Evolutionary conservation across 2,329 filamentous ascomycete species (phyloP), one percentile per base, ranked within the genome.

Genomic region (Aspergillus awamori): DNA sequence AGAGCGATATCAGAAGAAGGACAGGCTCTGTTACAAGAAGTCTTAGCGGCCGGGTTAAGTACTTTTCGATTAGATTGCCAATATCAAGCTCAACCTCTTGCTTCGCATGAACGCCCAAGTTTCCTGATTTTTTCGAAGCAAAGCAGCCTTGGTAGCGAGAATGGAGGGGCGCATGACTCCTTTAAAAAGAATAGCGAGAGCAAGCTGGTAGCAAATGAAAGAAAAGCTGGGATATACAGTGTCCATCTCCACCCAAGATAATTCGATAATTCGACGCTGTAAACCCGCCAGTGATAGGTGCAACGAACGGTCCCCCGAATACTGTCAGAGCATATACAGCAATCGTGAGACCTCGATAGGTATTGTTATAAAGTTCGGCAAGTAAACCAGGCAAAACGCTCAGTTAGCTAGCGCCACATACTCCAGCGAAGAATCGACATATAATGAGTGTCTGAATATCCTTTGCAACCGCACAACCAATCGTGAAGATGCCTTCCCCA

Each of bases 1-100:
- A 79, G 66, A 62, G 80, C 70, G 63, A 62, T 63, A 68, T 67
- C 57, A 55, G 64, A 15, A 65, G 47, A 33, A 65, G 59, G 66
- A 81, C 80, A 0, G 80, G 79, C 58, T 82, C 78, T 2, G 75
- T 77, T 15, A 74, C 61, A 15, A 82, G 68, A 75, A 82, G 79
- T 22, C 59, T 65, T 1, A 65, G 48, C 8, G 63, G 63, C 8
- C 47, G 72, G n/a, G 65, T 67, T 36, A 79, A 66, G 59, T 78
- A 74, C 48, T 79, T 73, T 8, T 70, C 74, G n/a, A 77, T 43
- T 61, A 78, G 70, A 57, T 71, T 71, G 7, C 68, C 70, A 48
- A 72, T 49, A 49, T 72, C 71, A 53, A 80, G 67, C 1, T 73
- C 73, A 58, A 59, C 8, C 30, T 64, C 53, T 7, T 64, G 62